Base-by-base conservation (phyloP, 306 rosid species). In the Vicia sativa region DNA sequence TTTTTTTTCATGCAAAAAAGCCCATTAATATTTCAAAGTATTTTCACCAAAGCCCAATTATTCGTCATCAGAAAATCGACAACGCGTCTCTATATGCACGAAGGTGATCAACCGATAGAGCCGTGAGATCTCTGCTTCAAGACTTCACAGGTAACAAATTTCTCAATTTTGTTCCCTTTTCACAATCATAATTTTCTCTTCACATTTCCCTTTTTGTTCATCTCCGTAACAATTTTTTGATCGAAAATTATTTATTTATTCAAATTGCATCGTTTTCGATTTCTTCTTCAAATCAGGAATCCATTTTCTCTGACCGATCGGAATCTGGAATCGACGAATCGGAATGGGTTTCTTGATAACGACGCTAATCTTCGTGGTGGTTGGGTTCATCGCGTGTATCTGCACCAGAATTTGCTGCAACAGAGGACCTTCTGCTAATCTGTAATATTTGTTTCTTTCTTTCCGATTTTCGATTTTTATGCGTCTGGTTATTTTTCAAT, bases 301-400 rank as follows among this genome's bases (percentile, higher is more conserved):
- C 74, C 35, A 37, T 65, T 69, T 67, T 75, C 77, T 67, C 79
- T 74, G 84, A 73, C 80, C 72, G 75, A 73, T 82, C 72, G 75
- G 78, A 83, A 86, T 87, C 80, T 41, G 63, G 68, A 62, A 53
- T 38, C 14, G 43, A 44, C 81, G 53, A 79, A 84, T 74, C 83
- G 72, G 43, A 42, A 91, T 91, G 97, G 97, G 92, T 63, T 91
- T 91, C 75, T 65, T 91, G 77, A 83, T 88, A 29, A 91, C 97
- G 28, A 75, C 87, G 75, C 83, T 88, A 65, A 88, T 91, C 67
- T 91, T 88, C 75, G 39, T 31, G 43, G 85, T 83, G 77, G 67
- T 88, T 80, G 97, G 95, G 19, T 78, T 91, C 75, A 91, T 88
- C 71, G 90, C 84, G 6, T 81, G 87, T 61, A 78, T 91, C 28